Conservation (phyloP, 2,329 filamentous ascomycete genomes). For the Pseudogymnoascus sp. region DNA sequence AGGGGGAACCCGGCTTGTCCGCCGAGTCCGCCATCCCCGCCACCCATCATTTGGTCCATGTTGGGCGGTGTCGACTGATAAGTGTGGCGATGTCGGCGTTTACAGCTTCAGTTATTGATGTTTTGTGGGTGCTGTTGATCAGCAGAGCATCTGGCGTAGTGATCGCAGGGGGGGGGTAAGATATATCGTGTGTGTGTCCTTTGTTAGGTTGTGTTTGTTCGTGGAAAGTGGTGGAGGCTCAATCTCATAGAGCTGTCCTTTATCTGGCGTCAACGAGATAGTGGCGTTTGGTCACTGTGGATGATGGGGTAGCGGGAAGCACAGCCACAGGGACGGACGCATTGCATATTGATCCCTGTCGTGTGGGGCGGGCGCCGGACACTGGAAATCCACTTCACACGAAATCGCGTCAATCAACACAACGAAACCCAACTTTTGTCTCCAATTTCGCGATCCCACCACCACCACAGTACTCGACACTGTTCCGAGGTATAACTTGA, state of each 20-base stretch:
- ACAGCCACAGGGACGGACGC: slow-evolving; percentile 2
- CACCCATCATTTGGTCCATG: slow-evolving; percentile 34
- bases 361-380: not conserved
- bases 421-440: not conserved
- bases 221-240: not conserved
- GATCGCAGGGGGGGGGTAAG: not conserved
- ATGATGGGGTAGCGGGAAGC: slow-evolving; percentile 8
- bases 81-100: not conserved
- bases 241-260: not conserved
- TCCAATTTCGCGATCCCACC: not conserved
- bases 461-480: not conserved
- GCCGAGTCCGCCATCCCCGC: slow-evolving; percentile 31
- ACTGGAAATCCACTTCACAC: not conserved
- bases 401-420: slow-evolving; percentile 8
- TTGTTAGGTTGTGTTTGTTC: not conserved
- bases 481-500: not conserved
- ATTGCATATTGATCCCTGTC: slow-evolving; percentile 2
- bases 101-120: not conserved
- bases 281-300: not conserved
- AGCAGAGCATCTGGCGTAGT: not conserved
- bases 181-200: not conserved
- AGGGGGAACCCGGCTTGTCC: slow-evolving; percentile 66
- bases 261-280: slow-evolving; percentile 4
- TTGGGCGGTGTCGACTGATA: slow-evolving; percentile 12
- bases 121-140: not conserved